Evolutionary conservation across 192 early-diverging fungal genomes (phyloP).

Genomic region (Mortierella antarctica): DNA sequence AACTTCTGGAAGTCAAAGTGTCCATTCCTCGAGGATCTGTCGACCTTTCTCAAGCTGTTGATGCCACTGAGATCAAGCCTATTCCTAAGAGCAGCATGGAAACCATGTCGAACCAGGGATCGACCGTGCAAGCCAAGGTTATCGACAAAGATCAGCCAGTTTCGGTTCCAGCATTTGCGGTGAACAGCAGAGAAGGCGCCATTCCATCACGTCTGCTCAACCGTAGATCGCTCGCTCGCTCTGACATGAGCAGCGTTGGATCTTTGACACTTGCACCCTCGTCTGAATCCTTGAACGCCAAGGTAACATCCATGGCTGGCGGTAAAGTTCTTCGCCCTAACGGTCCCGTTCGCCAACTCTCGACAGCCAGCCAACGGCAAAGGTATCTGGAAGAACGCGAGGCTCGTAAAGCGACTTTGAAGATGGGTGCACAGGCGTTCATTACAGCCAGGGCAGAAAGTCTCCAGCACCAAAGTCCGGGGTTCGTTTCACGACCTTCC

Average conservation of each 20-base stretch:
- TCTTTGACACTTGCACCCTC: slow-evolving; percentile 28
- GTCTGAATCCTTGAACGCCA: slow-evolving; percentile 18
- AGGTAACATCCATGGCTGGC: neutral
- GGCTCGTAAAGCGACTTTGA: slow-evolving; percentile 18
- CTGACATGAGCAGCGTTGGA: slow-evolving; percentile 20
- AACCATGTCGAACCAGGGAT: too few relatives aligned
- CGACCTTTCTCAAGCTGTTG: too few relatives aligned
- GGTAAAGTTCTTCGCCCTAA: neutral
- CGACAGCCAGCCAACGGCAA: neutral
- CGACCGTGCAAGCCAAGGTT: too few relatives aligned
- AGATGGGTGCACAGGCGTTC: slow-evolving; percentile 25
- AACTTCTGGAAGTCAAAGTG: too few relatives aligned
- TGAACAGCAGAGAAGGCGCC: too few relatives aligned
- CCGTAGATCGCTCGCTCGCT: slow-evolving; percentile 2
- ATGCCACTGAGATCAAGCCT: too few relatives aligned
- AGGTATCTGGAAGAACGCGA: slow-evolving; percentile 29
- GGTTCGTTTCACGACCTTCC: slow-evolving; percentile 25
- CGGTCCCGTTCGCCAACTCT: neutral
- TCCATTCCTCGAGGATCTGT: too few relatives aligned
- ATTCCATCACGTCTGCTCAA: neutral
- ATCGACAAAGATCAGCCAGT: neutral
- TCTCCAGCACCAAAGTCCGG: slow-evolving; percentile 21
- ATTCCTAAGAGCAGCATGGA: too few relatives aligned
- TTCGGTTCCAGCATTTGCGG: too few relatives aligned
- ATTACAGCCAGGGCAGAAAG: slow-evolving; percentile 19